These are phyloP conservation scores for Lactarius vividus DNA, from an alignment of 768 basidiomycete species.

Conservation along the genomic window DNA sequence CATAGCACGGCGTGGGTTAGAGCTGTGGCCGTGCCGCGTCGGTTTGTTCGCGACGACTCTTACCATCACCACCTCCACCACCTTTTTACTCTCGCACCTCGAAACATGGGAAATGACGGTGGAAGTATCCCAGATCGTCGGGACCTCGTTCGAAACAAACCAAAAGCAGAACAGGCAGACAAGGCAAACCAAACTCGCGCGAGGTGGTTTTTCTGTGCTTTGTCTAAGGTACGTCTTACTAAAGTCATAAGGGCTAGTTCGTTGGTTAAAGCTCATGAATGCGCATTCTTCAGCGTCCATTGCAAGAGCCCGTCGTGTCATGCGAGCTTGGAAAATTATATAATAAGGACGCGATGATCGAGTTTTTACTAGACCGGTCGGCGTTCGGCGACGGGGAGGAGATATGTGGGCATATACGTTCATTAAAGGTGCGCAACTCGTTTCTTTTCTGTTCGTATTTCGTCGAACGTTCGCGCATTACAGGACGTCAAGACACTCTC, in stretches of 20 bases:
- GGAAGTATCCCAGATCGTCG: slow-evolving; percentile 84
- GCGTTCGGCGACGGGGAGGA: slow-evolving; percentile 88
- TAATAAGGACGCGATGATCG: slow-evolving; percentile 92
- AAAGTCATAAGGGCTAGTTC: neutral
- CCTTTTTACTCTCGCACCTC: neutral
- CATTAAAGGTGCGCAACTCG: slow-evolving; percentile 67
- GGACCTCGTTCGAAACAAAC: slow-evolving; percentile 70
- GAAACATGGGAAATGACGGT: slow-evolving; percentile 79
- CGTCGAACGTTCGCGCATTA: neutral
- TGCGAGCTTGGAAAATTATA: slow-evolving; percentile 93
- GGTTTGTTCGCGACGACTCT: neutral
- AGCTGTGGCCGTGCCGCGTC: neutral
- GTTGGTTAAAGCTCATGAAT: neutral
- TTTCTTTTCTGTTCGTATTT: neutral
- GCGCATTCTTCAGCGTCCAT: slow-evolving; percentile 52
- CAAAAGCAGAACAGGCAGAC: slow-evolving; percentile 87
- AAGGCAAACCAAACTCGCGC: slow-evolving; percentile 86
- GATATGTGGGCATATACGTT: slow-evolving; percentile 90
- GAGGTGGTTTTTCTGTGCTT: slow-evolving; percentile 88
- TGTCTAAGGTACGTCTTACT: slow-evolving; percentile 75
- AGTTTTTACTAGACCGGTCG: slow-evolving; percentile 79
- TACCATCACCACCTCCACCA: neutral
- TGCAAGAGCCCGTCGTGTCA: slow-evolving; percentile 87
- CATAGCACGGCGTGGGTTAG: neutral
- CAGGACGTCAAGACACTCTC: slow-evolving; percentile 86